These are phyloP conservation scores for Takashimella koratensis DNA, from an alignment of 1,284 basidiomycete species.

Conservation along the genomic window DNA sequence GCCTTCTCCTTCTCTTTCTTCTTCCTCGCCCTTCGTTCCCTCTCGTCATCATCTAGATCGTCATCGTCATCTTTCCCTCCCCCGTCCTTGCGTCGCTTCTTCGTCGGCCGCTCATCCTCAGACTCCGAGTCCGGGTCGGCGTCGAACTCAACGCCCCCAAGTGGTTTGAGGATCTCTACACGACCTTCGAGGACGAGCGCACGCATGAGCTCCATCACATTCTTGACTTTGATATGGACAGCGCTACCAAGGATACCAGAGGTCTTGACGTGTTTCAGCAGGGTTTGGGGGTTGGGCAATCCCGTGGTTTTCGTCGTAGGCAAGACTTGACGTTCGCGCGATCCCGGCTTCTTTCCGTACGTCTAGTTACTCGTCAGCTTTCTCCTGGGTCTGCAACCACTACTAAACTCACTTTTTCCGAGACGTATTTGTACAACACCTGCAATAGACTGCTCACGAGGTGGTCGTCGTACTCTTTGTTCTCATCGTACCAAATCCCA, in stretches of 20 bases:
- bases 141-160: constrained; percentile 29
- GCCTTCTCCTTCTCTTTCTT: constrained; percentile 18
- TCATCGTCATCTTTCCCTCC: constrained; percentile 9
- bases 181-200: constrained; percentile 45
- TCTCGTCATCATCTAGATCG: constrained; percentile 29
- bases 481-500: constrained; percentile 47
- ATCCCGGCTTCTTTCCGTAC: constrained; percentile 13
- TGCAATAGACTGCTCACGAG: constrained; percentile 39
- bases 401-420: constrained; percentile 35
- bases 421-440: constrained; percentile 29
- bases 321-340: constrained; percentile 16
- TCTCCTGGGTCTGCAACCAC: no score
- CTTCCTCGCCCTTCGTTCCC: constrained; percentile 21
- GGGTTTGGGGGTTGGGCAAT: constrained; percentile 31
- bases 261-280: constrained; percentile 33
- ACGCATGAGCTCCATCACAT: constrained; percentile 48
- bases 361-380: no score
- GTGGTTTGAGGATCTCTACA: constrained; percentile 46
- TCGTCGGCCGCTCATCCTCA: constrained; percentile 14
- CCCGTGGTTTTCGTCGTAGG: constrained; percentile 29
- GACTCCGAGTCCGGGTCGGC: constrained; percentile 14
- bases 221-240: constrained; percentile 37
- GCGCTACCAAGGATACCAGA: constrained; percentile 23
- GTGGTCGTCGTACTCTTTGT: constrained; percentile 43
- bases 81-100: constrained; percentile 18